Evolutionary conservation across 768 basidiomycete genomes (phyloP).

Genomic region (Amanita exitialis): DNA sequence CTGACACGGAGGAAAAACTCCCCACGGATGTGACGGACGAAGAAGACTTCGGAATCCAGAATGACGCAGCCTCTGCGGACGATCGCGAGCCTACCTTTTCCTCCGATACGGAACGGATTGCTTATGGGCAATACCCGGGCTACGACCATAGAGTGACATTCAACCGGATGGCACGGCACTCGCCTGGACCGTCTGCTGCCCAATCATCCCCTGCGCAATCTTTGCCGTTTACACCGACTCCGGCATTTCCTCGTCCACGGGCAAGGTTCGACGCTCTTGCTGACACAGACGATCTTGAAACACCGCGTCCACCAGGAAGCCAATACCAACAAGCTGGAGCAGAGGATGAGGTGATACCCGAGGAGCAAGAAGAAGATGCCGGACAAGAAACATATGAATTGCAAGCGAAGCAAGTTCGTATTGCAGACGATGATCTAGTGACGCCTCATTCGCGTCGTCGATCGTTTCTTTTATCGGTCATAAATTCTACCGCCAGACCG

Average conservation of each 20-base stretch:
- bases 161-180: constrained; percentile 19
- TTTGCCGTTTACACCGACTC: constrained; percentile 57
- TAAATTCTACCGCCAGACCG: constrained; percentile 74
- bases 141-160: constrained; percentile 11
- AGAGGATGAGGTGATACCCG: constrained; percentile 10
- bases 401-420: constrained; percentile 3
- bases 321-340: constrained; percentile 11
- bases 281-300: constrained; percentile 28
- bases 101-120: constrained; percentile 44
- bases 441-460: constrained; percentile 68
- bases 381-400: constrained; percentile 12
- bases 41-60: constrained; percentile 2
- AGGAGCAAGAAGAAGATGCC: constrained; percentile 13
- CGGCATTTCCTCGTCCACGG: constrained; percentile 49
- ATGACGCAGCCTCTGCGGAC: constrained; percentile 11
- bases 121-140: constrained; percentile 17
- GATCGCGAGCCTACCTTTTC: constrained; percentile 60
- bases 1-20: constrained; percentile 8
- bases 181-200: constrained; percentile 26
- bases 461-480: constrained; percentile 76
- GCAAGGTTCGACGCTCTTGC: constrained; percentile 50
- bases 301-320: constrained; percentile 21
- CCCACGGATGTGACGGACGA: constrained; percentile 16
- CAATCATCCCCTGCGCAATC: constrained; percentile 49
- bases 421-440: constrained; percentile 31